phyloP scores from a whole-genome alignment of 768 basidiomycete species.

The Amyloporia xantha region DNA sequence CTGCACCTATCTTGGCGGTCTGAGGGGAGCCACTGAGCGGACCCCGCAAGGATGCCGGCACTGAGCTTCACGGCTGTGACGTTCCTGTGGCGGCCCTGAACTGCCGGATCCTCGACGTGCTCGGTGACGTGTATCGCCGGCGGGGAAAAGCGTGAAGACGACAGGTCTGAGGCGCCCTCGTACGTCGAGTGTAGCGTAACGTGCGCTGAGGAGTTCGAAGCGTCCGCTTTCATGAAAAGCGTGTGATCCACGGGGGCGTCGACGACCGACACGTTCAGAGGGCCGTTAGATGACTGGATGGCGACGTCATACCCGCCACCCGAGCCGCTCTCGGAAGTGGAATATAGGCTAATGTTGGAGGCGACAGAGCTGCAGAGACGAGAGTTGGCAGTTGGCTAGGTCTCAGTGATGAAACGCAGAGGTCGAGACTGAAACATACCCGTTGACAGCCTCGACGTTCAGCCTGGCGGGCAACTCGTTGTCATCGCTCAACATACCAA shows the following conservation, averaged over 20 bases:
- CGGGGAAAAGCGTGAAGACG: constrained; percentile 10
- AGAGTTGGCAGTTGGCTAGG: no score
- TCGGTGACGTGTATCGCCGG: constrained; percentile 2
- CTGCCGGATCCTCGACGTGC: constrained; percentile 16
- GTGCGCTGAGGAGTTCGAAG: constrained; percentile 29
- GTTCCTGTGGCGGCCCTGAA: constrained; percentile 9
- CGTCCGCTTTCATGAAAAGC: constrained; percentile 24
- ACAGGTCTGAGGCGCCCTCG: constrained; percentile 32
- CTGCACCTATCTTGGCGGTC: constrained; percentile 1
- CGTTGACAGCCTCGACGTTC: constrained; percentile 33
- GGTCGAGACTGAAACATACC: constrained; percentile 25
- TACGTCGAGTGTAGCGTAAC: constrained; percentile 29
- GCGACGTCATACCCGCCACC: constrained; percentile 28
- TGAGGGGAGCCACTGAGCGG: constrained; percentile 5
- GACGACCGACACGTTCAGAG: constrained; percentile 24
- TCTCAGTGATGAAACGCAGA: not conserved
- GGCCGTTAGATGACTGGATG: constrained; percentile 29
- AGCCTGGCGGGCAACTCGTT: constrained; percentile 29
- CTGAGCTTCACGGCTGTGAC: not conserved
- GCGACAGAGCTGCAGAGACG: constrained; percentile 13
- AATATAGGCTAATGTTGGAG: constrained; percentile 13
- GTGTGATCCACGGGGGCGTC: constrained; percentile 28
- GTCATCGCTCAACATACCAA: constrained; percentile 28
- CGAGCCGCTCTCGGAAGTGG: constrained; percentile 4
- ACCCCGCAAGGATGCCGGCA: constrained; percentile 7